Evolutionary conservation across 139 green algal genomes (phyloP).

Genomic region (Tetratostichococcus sp.): DNA sequence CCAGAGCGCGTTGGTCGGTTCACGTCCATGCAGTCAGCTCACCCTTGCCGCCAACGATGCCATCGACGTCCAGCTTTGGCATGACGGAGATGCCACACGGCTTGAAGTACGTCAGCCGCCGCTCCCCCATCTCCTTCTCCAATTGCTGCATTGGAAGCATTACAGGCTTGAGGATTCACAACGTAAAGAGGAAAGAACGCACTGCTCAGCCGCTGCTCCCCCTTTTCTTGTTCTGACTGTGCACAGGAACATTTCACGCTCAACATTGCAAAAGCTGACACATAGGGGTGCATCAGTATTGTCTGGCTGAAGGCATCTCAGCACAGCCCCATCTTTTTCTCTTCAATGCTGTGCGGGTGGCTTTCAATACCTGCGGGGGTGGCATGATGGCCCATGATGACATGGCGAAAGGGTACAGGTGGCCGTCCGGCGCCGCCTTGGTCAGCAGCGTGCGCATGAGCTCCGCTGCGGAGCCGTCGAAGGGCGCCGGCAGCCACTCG

Average conservation of each 20-base stretch:
- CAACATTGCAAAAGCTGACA: too few species aligned
- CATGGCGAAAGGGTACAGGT: conserved; percentile 95
- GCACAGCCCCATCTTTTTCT: too few species aligned
- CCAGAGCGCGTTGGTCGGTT: too few species aligned
- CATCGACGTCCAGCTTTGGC: conserved; percentile 60
- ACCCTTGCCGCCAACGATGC: conserved; percentile 26
- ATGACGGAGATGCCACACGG: conserved; percentile 69
- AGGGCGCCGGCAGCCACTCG: conserved; percentile 63
- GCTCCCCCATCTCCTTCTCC: conserved; percentile 81
- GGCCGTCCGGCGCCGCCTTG: conserved; percentile 62
- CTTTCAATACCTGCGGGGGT: conserved; percentile 66
- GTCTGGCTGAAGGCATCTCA: too few species aligned
- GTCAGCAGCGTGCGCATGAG: conserved; percentile 83
- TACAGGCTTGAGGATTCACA: too few species aligned
- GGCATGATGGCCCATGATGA: conserved; percentile 90
- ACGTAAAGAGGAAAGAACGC: too few species aligned
- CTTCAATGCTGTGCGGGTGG: too few species aligned
- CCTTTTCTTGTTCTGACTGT: too few species aligned
- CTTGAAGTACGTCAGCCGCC: conserved; percentile 62
- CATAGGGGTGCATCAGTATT: too few species aligned
- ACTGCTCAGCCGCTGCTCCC: too few species aligned
- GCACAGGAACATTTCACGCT: too few species aligned
- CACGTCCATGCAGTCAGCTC: too few species aligned
- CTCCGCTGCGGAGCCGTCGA: conserved; percentile 83
- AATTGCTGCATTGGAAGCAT: conserved; percentile 20